Percentiles rank a stretch among this genome's conserved stretches.
Conservation (phyloP, 2,329 filamentous ascomycete species). For the Aspergillus calidoustus region DNA sequence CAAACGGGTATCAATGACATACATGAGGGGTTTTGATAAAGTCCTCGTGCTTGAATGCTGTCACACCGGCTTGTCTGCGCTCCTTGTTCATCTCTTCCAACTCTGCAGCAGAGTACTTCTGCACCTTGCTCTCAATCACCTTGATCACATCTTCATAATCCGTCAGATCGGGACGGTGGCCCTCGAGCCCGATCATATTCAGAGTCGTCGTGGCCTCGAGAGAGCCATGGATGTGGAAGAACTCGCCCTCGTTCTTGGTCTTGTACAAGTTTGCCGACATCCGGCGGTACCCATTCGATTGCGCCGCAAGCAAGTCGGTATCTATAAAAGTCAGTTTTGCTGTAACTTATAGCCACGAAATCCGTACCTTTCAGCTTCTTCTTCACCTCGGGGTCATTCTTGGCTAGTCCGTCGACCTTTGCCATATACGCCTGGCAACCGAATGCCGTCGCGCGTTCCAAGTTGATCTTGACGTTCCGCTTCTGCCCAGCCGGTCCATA, state of each 20-base stretch:
- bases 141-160: conserved; percentile 64
- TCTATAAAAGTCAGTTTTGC: conserved; percentile 52
- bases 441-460: conserved; percentile 47
- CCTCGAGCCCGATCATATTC: conserved; percentile 70
- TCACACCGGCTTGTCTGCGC: conserved; percentile 63
- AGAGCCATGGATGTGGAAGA: conserved; percentile 77
- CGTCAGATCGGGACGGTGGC: conserved; percentile 64
- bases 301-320: conserved; percentile 72
- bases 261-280: conserved; percentile 74
- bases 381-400: conserved; percentile 43
- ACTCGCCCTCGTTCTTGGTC: conserved; percentile 68
- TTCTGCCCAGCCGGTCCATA: conserved; percentile 49
- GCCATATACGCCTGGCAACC: conserved; percentile 49
- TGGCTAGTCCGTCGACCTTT: conserved; percentile 45
- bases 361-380: conserved; percentile 43
- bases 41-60: conserved; percentile 62
- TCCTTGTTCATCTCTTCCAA: conserved; percentile 63
- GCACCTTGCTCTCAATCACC: conserved; percentile 64
- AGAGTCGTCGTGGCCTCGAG: conserved; percentile 72
- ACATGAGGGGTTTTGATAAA: conserved; percentile 63
- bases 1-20: conserved; percentile 7
- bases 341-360: too few relatives aligned
- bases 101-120: conserved; percentile 58
- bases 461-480: conserved; percentile 39
- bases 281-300: conserved; percentile 72